Base-by-base conservation (phyloP, 1,284 basidiomycete species). In the Puccinia polysora region DNA sequence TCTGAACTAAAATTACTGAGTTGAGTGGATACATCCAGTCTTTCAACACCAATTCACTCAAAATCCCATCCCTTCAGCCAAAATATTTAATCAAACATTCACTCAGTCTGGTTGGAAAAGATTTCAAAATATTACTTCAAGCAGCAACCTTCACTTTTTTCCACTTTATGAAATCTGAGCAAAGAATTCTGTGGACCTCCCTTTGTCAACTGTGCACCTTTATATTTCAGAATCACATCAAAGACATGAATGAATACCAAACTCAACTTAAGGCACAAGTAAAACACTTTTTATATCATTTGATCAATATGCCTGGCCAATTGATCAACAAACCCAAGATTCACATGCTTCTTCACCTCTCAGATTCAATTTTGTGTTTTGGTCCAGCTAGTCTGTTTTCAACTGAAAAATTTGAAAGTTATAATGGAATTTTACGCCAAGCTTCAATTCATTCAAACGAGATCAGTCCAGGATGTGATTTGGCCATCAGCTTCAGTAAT, bases 281-380 rank as follows among this genome's bases (percentile, higher is more conserved):
- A 12, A 18, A 36, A 4, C 2, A 30, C n/a, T 62, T 47, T 28
- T 25, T 47, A 28, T 62, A 30, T 47, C 59, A 62, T 36, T 32
- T 62, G 10, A 14, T 15, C 1, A 62, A 62, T 10, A 62, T 62
- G 43, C 32, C 40, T 8, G 59, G 43, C 12, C 7, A 28, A 32
- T 82, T 81, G 81, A 81, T 81, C 68, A 81, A 82, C 67, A 82
- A 83, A 69, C 79, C 81, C 0, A 82, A 83, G 65, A 81, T 78
- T 38, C 77, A 78, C 43, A 62, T 77, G 8, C 15, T 79, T 2
- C 49, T 74, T 0, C 78, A 79, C 34, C 65, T 78, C 10, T 47
- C 70, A 8, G 52, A 70, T 4, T 76, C 77, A n/a, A 73, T 79
- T 12, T 4, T n/a, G 58, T 25, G 23, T 2, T 56, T 56, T 43